Conservation (phyloP, 2,329 filamentous ascomycete species). For the Alternaria arborescens region DNA sequence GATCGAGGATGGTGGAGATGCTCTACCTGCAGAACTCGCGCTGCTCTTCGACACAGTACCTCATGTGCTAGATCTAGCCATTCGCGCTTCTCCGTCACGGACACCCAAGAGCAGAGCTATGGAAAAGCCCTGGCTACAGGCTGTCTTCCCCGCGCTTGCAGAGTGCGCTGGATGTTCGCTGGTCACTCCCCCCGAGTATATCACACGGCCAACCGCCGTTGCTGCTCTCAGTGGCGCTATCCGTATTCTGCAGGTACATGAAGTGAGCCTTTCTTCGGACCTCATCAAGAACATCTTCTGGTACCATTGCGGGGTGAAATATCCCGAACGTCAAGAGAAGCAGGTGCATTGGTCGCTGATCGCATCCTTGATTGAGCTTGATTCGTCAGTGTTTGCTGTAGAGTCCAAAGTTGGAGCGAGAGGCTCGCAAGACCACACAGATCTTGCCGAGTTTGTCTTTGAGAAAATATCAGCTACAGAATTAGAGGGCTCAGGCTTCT, state of each 20-base stretch:
- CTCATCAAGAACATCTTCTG: conserved; percentile 45
- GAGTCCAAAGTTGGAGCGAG: conserved; percentile 27
- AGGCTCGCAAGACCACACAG: conserved; percentile 23
- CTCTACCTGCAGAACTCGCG: conserved; percentile 29
- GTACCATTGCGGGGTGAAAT: conserved; percentile 47
- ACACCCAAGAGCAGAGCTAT: conserved; percentile 52
- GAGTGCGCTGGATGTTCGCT: conserved; percentile 47
- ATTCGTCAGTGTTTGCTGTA: conserved; percentile 44
- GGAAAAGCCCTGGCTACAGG: conserved; percentile 57
- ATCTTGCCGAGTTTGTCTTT: conserved; percentile 42
- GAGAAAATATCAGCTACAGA: conserved; percentile 37
- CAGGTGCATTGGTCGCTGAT: conserved; percentile 44
- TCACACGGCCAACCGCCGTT: conserved; percentile 29
- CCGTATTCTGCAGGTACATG: conserved; percentile 33
- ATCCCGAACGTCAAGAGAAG: conserved; percentile 28
- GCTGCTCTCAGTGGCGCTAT: conserved; percentile 37
- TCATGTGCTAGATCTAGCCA: conserved; percentile 52
- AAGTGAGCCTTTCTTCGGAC: conserved; percentile 36
- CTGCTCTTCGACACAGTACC: conserved; percentile 40
- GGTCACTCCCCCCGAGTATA: conserved; percentile 31
- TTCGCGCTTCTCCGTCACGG: conserved; percentile 52
- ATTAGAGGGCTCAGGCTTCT: conserved; percentile 20
- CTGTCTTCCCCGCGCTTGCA: conserved; percentile 49
- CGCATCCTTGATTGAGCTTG: conserved; percentile 43
- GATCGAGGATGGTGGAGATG: conserved; percentile 38